Conservation (phyloP, 164 flowering plant genomes). For the Magnolia sinica region DNA sequence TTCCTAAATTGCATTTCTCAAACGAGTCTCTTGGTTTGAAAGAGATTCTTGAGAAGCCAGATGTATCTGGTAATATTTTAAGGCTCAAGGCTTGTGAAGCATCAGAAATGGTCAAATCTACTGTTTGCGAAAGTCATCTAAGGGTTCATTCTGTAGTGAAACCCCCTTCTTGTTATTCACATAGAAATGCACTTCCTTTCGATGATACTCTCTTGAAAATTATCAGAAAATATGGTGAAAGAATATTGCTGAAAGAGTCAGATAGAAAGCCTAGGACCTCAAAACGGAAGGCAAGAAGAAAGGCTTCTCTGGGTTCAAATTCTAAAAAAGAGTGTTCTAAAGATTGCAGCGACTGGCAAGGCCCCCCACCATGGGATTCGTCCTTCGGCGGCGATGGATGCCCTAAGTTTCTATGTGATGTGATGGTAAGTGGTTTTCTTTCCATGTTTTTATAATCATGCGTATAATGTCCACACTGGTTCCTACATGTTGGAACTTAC, state of each 20-base stretch:
- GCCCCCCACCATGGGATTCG: slow-evolving; percentile 81
- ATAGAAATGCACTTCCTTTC: slow-evolving; percentile 31
- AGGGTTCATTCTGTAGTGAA: slow-evolving; percentile 12
- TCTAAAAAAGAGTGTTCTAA: slow-evolving; percentile 27
- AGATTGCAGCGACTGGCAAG: slow-evolving; percentile 50
- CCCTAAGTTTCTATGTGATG: slow-evolving; percentile 93
- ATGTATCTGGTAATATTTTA: slow-evolving; percentile 26
- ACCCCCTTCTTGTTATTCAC: slow-evolving; percentile 17
- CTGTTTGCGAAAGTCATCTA: slow-evolving; percentile 27
- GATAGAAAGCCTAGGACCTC: slow-evolving; percentile 59
- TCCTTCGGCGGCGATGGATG: slow-evolving; percentile 80
- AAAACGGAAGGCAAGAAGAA: slow-evolving; percentile 51
- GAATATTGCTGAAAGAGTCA: slow-evolving; percentile 62
- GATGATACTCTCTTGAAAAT: slow-evolving; percentile 47
- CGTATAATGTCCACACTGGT: background rate
- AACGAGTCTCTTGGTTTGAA: slow-evolving; percentile 49
- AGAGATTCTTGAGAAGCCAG: slow-evolving; percentile 45
- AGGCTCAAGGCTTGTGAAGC: slow-evolving; percentile 47
- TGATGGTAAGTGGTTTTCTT: slow-evolving; percentile 61
- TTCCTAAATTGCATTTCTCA: slow-evolving; percentile 15
- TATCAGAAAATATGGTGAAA: slow-evolving; percentile 59
- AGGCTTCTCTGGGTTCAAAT: slow-evolving; percentile 21
- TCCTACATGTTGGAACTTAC: no score
- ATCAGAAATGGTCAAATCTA: slow-evolving; percentile 41
- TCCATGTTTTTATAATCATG: no score